Conservation (phyloP, 495 filamentous ascomycete species). For the Hypoxylon rickii region DNA sequence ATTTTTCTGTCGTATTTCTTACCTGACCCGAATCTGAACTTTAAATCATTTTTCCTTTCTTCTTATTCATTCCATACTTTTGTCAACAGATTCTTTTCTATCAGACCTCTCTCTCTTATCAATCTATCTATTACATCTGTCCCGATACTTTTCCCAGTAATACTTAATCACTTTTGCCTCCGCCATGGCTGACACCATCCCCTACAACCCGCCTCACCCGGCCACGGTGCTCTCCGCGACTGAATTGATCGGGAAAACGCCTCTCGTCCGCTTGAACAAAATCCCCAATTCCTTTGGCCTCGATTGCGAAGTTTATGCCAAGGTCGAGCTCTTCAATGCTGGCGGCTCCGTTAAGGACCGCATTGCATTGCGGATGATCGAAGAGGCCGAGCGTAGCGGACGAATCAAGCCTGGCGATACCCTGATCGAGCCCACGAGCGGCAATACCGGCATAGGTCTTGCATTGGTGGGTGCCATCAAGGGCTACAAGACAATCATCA, state of each 20-base stretch:
- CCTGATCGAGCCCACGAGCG: conserved; percentile 95
- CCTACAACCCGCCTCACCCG: conserved; percentile 32
- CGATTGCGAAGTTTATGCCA: conserved; percentile 88
- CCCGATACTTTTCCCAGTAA: not conserved
- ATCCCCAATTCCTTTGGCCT: conserved; percentile 90
- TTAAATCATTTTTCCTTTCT: conserved; percentile 7
- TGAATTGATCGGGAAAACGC: conserved; percentile 87
- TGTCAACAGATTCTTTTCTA: too few species aligned
- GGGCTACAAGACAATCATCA: conserved; percentile 98
- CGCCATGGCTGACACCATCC: conserved; percentile 26
- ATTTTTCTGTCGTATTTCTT: too few species aligned
- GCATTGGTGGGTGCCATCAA: conserved; percentile 94
- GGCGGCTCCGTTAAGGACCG: conserved; percentile 98
- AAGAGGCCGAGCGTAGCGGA: conserved; percentile 87
- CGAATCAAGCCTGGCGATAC: conserved; percentile 97
- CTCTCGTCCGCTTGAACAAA: conserved; percentile 87
- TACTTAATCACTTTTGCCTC: conserved; percentile 7
- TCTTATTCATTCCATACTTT: not conserved
- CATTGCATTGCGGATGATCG: conserved; percentile 96
- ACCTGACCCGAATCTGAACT: conserved; percentile 6
- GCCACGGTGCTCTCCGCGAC: conserved; percentile 47
- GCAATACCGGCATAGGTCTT: conserved; percentile 97
- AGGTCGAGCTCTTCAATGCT: conserved; percentile 96
- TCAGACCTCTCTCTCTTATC: not conserved
- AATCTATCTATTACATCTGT: not conserved